Evolutionary conservation across 257 asterid species (phyloP).

Genomic region (Nicotiana tomentosiformis): DNA sequence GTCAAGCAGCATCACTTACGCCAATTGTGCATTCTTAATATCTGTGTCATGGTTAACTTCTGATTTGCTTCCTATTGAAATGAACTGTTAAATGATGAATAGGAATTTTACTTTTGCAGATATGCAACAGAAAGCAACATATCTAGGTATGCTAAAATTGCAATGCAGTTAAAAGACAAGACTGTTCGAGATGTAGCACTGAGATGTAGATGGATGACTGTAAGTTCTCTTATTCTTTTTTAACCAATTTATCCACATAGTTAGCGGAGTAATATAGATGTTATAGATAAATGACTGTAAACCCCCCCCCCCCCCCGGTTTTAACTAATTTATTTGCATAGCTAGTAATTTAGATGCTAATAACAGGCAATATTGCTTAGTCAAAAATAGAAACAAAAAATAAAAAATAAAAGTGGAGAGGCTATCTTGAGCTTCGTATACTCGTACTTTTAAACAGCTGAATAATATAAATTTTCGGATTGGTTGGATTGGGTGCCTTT

Average conservation of each 20-base stretch:
- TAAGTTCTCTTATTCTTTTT: conserved; percentile 33
- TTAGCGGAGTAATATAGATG: neutral
- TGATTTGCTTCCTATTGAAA: neutral
- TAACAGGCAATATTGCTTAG: neutral
- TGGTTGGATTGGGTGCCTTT: neutral
- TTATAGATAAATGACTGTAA: neutral
- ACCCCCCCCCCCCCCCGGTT: too few species aligned
- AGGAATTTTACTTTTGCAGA: conserved; percentile 42
- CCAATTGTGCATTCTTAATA: neutral
- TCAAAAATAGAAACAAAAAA: neutral
- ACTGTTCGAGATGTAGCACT: conserved; percentile 94
- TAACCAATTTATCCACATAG: neutral
- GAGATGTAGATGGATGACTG: conserved; percentile 92
- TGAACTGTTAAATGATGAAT: neutral
- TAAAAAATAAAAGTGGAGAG: neutral
- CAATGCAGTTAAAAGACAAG: conserved; percentile 72
- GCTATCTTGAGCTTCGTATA: neutral
- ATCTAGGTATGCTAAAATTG: conserved; percentile 69
- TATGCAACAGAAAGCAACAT: conserved; percentile 53
- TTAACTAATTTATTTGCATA: neutral
- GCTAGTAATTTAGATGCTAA: neutral
- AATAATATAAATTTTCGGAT: neutral
- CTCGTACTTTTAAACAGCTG: neutral
- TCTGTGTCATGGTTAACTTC: conserved; percentile 4
- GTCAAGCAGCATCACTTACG: neutral